Evolutionary conservation across 169 alveolate species (phyloP).

Genomic region (Toxoplasma gondii): DNA sequence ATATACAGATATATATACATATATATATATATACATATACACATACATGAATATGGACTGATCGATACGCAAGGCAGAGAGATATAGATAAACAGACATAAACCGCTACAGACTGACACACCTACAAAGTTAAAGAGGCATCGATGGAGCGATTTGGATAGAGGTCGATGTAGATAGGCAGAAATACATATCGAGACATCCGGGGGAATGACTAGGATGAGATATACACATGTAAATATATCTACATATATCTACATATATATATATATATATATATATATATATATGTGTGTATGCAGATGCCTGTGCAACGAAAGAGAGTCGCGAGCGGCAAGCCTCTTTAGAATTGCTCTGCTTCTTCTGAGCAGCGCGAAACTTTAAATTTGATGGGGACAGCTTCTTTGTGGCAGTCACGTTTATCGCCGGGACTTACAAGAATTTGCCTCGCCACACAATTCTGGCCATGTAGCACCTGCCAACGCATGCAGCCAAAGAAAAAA

Average conservation of each 20-base stretch:
- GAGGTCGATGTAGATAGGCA: background rate
- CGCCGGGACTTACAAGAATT: background rate
- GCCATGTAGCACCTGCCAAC: slow-evolving; percentile 25
- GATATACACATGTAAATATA: background rate
- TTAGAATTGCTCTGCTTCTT: background rate
- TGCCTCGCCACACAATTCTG: background rate
- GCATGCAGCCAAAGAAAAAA: background rate
- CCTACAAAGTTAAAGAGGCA: background rate
- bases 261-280: background rate
- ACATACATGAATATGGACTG: background rate
- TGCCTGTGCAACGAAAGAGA: background rate
- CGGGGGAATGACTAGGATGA: background rate
- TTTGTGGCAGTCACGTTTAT: too few species aligned
- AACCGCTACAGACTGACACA: too few species aligned
- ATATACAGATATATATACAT: background rate
- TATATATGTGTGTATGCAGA: background rate
- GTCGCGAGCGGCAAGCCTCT: background rate
- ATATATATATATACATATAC: background rate
- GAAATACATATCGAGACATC: background rate
- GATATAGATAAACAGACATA: background rate
- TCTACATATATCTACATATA: background rate
- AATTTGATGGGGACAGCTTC: too few species aligned
- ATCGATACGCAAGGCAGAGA: background rate
- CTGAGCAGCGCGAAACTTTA: too few species aligned
- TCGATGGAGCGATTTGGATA: background rate